These are phyloP conservation scores for Suillus brevipes DNA, from an alignment of 768 basidiomycete genomes.

Conservation along the genomic window DNA sequence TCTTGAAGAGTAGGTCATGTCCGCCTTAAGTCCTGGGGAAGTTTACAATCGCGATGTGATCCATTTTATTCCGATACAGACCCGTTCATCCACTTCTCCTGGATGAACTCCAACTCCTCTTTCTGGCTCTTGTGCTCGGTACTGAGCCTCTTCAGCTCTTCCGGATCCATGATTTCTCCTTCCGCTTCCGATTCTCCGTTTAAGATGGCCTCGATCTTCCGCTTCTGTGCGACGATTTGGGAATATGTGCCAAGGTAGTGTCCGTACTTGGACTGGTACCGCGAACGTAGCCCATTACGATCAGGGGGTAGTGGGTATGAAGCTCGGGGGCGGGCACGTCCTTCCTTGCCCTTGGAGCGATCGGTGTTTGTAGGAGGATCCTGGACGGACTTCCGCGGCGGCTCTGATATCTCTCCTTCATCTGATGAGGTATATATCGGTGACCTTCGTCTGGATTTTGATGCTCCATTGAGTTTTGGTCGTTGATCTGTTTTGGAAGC, in stretches of 20 bases:
- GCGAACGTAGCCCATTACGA: slow-evolving; percentile 49
- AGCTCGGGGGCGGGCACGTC: slow-evolving; percentile 32
- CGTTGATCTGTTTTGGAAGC: slow-evolving; percentile 2
- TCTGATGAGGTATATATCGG: slow-evolving; percentile 7
- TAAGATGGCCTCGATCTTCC: slow-evolving; percentile 53
- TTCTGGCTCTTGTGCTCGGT: slow-evolving; percentile 46
- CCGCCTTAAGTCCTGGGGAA: neutral
- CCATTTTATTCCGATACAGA: slow-evolving; percentile 17
- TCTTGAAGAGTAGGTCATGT: neutral
- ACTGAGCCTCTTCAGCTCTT: slow-evolving; percentile 49
- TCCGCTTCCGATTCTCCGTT: slow-evolving; percentile 57
- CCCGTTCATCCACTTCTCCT: slow-evolving; percentile 35
- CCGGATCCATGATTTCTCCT: slow-evolving; percentile 51
- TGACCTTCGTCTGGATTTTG: slow-evolving; percentile 32
- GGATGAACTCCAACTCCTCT: slow-evolving; percentile 57
- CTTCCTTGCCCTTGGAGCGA: slow-evolving; percentile 19
- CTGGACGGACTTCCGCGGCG: slow-evolving; percentile 67
- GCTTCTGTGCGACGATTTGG: slow-evolving; percentile 49
- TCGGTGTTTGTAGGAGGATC: slow-evolving; percentile 31
- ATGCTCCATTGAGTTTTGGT: neutral
- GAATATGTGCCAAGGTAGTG: slow-evolving; percentile 51
- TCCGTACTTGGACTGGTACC: slow-evolving; percentile 53
- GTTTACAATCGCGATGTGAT: neutral
- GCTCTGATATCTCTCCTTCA: slow-evolving; percentile 61
- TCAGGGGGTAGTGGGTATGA: slow-evolving; percentile 44